Conservation (phyloP, 805 yeast species). For the Kluyveromyces lactis region DNA sequence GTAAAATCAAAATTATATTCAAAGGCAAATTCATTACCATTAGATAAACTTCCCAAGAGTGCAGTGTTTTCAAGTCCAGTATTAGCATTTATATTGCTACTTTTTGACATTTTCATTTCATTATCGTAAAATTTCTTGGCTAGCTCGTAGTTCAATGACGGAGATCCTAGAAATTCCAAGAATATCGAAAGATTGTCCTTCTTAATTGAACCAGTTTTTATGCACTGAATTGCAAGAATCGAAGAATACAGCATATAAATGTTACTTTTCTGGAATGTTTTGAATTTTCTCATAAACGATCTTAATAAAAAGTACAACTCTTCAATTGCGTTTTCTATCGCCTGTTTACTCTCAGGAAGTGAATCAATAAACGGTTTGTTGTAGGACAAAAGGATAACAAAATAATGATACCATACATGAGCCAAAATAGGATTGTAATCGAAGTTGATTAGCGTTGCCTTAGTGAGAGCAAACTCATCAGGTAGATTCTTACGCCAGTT, state of each 20-base stretch:
- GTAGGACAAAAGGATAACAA: slow-evolving; percentile 45
- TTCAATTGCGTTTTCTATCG: slow-evolving; percentile 20
- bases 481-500: slow-evolving; percentile 42
- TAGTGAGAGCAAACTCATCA: slow-evolving; percentile 37
- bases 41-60: slow-evolving; percentile 20
- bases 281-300: slow-evolving; percentile 15
- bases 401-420: slow-evolving; percentile 44
- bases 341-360: slow-evolving; percentile 12
- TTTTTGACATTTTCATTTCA: slow-evolving; percentile 6
- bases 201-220: slow-evolving; percentile 17
- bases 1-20: slow-evolving; percentile 27
- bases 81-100: neutral
- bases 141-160: slow-evolving; percentile 20
- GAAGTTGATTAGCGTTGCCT: slow-evolving; percentile 27
- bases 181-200: slow-evolving; percentile 12
- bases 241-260: slow-evolving; percentile 24
- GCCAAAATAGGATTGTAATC: slow-evolving; percentile 43
- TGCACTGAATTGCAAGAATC: slow-evolving; percentile 22
- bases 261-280: slow-evolving; percentile 18
- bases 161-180: slow-evolving; percentile 14
- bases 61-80: slow-evolving; percentile 14
- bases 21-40: slow-evolving; percentile 25
- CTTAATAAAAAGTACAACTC: slow-evolving; percentile 16
- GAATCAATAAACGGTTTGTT: slow-evolving; percentile 44
- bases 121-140: slow-evolving; percentile 22